Base-by-base conservation (phyloP, 768 basidiomycete genomes). In the Dioszegia aurantiaca region DNA sequence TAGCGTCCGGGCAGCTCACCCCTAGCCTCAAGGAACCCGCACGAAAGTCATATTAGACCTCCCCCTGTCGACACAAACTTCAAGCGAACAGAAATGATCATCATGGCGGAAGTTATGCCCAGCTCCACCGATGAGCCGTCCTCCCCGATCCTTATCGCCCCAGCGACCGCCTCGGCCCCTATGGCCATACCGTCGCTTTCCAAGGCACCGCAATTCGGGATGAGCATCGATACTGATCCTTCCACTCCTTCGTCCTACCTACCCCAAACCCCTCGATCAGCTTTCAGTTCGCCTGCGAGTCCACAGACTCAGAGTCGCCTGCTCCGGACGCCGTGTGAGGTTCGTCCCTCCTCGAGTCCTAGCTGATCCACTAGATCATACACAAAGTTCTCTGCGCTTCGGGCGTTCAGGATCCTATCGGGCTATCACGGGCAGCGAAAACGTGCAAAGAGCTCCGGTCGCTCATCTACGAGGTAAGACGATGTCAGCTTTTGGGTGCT, bases 381-480 rank as follows among this genome's bases (percentile, higher is more conserved):
- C 68, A 73, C 53, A 55, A 58, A 24, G 65, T 75, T 2, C 58
- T 75, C 9, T 45, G 53, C 23, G 31, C 26, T 36, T 59, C 64
- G 26, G 73, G 68, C 6, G 61, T 55, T 41, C 56, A 63, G 1
- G 59, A 69, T 37, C 47, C 61, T 2, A 16, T 56, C 0, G 57
- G 43, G 1, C 40, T 75, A 0, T 56, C 69, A 2, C 42, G 40
- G 16, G 63, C 57, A 12, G 73, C 73, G 5, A 60, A 63, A 51
- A 64, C 66, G 2, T 75, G 73, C 42, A 37, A 51, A 36, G 60
- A 68, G 26, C 59, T 75, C 12, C 43, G 66, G 54, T 58, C 62
- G 21, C 64, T 67, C 37, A 67, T 75, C 40, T 75, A 73, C 55
- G 63, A 68, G n/a, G 73, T 74, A 52, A 30, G 69, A 60, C 11